Percentiles rank a stretch among this genome's conserved stretches.
phyloP scores from a whole-genome alignment of 31 red algal genomes.

The Endocladia muricata region DNA sequence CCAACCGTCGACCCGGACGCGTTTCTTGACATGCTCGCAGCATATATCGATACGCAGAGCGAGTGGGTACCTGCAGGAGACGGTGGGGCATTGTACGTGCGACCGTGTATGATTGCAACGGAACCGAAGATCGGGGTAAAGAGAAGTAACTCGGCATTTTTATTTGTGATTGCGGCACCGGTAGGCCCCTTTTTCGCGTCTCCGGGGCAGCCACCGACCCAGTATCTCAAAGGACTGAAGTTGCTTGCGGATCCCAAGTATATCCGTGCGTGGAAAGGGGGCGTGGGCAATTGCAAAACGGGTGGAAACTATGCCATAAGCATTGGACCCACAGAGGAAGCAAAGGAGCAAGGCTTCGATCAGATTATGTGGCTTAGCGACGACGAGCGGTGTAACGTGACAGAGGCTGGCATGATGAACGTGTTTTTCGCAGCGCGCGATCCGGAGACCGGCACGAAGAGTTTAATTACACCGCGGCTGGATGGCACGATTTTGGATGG shows the following conservation, averaged over 20 bases:
- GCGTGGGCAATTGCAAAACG: conserved; percentile 57
- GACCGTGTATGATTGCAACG: conserved; percentile 56
- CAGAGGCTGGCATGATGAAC: conserved; percentile 76
- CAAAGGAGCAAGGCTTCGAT: conserved; percentile 39
- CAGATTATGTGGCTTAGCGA: conserved; percentile 58
- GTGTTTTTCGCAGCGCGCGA: conserved; percentile 44
- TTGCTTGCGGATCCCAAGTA: conserved; percentile 40
- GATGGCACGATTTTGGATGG: conserved; percentile 64
- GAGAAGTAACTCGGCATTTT: conserved; percentile 26
- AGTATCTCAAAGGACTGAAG: conserved; percentile 14
- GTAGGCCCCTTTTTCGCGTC: conserved; percentile 21
- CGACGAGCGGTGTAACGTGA: conserved; percentile 12
- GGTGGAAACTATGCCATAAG: conserved; percentile 61
- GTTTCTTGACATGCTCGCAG: conserved; percentile 29
- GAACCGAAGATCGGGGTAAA: conserved; percentile 55
- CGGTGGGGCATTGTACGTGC: conserved; percentile 37
- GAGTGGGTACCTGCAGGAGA: conserved; percentile 49
- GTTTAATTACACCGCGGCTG: conserved; percentile 23
- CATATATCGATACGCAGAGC: conserved; percentile 39
- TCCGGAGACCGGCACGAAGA: background rate
- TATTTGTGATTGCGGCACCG: conserved; percentile 67
- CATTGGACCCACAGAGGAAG: conserved; percentile 42
- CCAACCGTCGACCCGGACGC: conserved; percentile 32
- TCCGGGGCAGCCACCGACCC: background rate
- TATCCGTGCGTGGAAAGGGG: conserved; percentile 56